Evolutionary conservation across 2,329 filamentous ascomycete genomes (phyloP), one percentile per base, ranked within the genome.

Genomic region (Neodidymelliopsis sp.): DNA sequence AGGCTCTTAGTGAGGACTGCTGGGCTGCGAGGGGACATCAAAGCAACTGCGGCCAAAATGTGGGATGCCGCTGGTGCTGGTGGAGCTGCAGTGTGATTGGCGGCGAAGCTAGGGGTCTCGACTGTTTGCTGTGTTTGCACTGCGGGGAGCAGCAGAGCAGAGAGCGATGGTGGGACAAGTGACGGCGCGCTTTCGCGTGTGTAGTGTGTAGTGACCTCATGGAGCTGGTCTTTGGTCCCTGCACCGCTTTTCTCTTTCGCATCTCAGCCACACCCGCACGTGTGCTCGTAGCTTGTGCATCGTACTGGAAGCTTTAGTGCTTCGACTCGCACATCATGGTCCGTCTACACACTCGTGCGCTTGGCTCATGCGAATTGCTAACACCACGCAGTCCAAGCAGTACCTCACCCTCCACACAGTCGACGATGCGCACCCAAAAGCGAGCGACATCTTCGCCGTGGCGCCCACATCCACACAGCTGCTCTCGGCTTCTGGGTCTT

Each of bases 361-460:
- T 31, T 27, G n/a, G n/a, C n/a, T n/a, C n/a, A n/a, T n/a, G n/a
- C n/a, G n/a, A n/a, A 22, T 2, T 13, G 9, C 31, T 63, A 49
- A 68, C 37, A 24, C 19, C 16, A 29, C 28, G 36, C 49, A 97
- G 94, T 99, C 94, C 46, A 97, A 97, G 79, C 94, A 97, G 87
- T 99, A 97, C 73, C 84, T 99, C 56, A 95, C 93, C 66, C 88
- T 89, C 60, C 90, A 96, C 74, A 93, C 91, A 31, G 84, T 96
- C 72, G 89, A 96, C 71, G 84, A 91, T 79, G 91, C 90, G 56
- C 91, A 96, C 75, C 80, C 85, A 60, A 61, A 63, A 24, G 60
- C 62, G 7, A 87, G 87, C 57, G 90, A 96, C 70, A 89, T 97
- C 57, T 96, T 92, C 74, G 86, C 88, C 31, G 76, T 96, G 52